phyloP scores from a whole-genome alignment of 305 asterid species.

The Fraxinus baroniana region DNA sequence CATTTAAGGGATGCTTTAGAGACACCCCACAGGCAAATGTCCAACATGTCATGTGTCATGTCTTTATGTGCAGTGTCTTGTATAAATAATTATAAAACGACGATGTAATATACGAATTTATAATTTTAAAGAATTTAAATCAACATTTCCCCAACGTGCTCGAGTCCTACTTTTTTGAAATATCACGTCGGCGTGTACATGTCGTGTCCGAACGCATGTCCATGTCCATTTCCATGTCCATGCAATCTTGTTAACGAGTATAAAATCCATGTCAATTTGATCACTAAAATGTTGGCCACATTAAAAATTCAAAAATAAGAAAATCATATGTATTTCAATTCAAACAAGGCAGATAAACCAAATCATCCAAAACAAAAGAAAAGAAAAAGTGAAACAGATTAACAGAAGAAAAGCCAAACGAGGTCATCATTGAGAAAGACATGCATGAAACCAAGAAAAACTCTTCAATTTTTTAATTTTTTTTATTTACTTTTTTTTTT shows the following conservation, averaged over 20 bases:
- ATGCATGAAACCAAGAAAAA: background rate
- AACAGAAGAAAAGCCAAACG: background rate
- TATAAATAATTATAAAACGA: too few species aligned
- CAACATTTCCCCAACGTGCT: background rate
- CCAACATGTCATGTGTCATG: background rate
- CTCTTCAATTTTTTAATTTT: background rate
- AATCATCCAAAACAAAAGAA: background rate
- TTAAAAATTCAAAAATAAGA: background rate
- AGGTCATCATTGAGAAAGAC: conserved; percentile 9
- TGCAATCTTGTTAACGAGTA: background rate
- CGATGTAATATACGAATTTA: background rate
- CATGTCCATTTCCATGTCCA: background rate
- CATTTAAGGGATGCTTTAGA: background rate
- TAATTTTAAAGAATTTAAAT: background rate
- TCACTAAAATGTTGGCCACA: background rate
- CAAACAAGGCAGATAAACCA: background rate
- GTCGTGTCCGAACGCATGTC: background rate
- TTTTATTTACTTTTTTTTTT: background rate
- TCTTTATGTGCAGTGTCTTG: background rate
- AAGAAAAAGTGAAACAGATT: background rate
- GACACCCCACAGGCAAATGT: background rate
- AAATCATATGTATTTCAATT: background rate
- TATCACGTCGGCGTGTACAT: background rate
- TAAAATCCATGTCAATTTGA: background rate
- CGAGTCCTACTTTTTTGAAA: background rate